These are phyloP conservation scores for Brachypodium distachyon DNA, from an alignment of 202 grass and related monocot genomes.

Conservation along the genomic window DNA sequence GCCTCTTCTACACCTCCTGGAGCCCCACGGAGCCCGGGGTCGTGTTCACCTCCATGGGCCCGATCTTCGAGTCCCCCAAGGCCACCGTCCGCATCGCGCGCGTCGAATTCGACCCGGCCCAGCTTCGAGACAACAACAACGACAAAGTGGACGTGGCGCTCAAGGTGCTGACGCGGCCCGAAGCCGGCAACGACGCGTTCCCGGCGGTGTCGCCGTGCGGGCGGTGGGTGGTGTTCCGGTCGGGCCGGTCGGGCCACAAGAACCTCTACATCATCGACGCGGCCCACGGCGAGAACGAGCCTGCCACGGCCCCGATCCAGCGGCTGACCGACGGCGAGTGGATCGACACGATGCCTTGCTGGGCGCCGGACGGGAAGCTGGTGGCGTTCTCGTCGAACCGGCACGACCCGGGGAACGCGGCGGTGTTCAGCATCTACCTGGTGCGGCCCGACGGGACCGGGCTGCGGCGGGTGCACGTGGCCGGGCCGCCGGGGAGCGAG, in stretches of 20 bases:
- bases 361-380: slow-evolving; percentile 67
- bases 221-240: slow-evolving; percentile 67
- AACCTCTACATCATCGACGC: slow-evolving; percentile 82
- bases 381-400: slow-evolving; percentile 96
- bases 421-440: slow-evolving; percentile 75
- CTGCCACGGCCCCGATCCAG: background rate
- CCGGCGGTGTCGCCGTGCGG: slow-evolving; percentile 74
- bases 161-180: slow-evolving; percentile 41
- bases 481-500: slow-evolving; percentile 31
- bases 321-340: slow-evolving; percentile 69
- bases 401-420: slow-evolving; percentile 45
- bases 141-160: slow-evolving; percentile 15
- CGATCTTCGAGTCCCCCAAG: slow-evolving; percentile 74
- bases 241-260: slow-evolving; percentile 79
- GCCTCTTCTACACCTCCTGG: slow-evolving; percentile 70
- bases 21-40: slow-evolving; percentile 57
- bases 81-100: slow-evolving; percentile 70
- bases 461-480: slow-evolving; percentile 56
- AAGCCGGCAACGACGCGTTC: slow-evolving; percentile 84
- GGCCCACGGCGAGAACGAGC: slow-evolving; percentile 38
- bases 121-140: slow-evolving; percentile 23
- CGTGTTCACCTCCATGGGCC: slow-evolving; percentile 64
- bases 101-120: slow-evolving; percentile 45
- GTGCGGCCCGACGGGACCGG: slow-evolving; percentile 56
- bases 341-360: slow-evolving; percentile 93